Evolutionary conservation across 768 basidiomycete genomes (phyloP).

Genomic region (Crepidotus variabilis): DNA sequence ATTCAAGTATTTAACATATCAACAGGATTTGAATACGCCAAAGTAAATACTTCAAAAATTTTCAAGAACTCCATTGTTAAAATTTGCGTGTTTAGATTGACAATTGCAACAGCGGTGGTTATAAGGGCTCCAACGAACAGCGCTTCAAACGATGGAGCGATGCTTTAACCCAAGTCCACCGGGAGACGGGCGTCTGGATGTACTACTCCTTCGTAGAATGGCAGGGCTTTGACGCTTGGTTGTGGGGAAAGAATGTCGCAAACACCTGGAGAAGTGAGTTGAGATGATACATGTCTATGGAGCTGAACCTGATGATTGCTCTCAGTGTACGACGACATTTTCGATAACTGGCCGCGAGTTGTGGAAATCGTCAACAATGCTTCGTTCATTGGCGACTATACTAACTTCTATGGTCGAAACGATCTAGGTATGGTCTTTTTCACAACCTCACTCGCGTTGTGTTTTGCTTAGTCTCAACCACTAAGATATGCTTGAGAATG

Average conservation of each 20-base stretch:
- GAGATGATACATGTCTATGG: background rate
- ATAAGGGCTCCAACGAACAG: conserved; percentile 17
- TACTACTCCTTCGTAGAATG: conserved; percentile 24
- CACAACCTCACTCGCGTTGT: background rate
- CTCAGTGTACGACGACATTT: conserved; percentile 22
- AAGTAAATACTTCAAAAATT: conserved; percentile 7
- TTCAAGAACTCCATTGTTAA: background rate
- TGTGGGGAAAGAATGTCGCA: conserved; percentile 19
- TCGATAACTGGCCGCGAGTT: conserved; percentile 20
- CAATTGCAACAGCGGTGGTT: conserved; percentile 15
- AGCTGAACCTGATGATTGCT: background rate
- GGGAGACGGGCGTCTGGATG: conserved; percentile 21
- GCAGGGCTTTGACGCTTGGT: conserved; percentile 25
- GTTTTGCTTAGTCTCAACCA: background rate
- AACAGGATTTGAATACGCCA: conserved; percentile 22
- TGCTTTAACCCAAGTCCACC: conserved; percentile 18
- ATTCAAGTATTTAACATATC: background rate
- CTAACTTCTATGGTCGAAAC: conserved; percentile 45
- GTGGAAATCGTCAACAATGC: conserved; percentile 22
- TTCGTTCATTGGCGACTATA: conserved; percentile 22
- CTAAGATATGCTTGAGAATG: conserved; percentile 31
- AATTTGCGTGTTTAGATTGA: conserved; percentile 11
- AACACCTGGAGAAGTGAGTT: conserved; percentile 21
- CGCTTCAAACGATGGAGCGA: conserved; percentile 23
- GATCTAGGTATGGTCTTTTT: conserved; percentile 35